phyloP scores from a whole-genome alignment of 352 stramenopile genomes.

The Elongisporangium anandrum region DNA sequence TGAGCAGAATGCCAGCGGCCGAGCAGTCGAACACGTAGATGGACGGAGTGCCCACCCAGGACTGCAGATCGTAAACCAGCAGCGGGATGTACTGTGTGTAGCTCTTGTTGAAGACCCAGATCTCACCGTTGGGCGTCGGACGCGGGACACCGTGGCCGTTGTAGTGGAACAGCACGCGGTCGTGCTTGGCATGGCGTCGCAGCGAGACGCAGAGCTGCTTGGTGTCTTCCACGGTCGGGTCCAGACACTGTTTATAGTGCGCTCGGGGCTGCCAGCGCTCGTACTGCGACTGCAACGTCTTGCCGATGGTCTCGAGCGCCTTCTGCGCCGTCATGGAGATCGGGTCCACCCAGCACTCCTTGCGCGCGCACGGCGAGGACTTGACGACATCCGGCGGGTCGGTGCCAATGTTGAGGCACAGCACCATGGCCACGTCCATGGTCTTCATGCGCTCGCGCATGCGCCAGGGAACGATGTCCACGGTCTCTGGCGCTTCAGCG shows the following conservation, averaged over 20 bases:
- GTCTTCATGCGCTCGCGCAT: conserved; percentile 89
- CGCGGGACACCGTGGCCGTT: conserved; percentile 99
- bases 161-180: conserved; percentile 98
- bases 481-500: conserved; percentile 8
- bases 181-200: conserved; percentile 88
- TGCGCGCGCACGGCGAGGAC: conserved; percentile 92
- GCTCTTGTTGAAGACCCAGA: conserved; percentile 99
- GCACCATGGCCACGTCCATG: conserved; percentile 93
- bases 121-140: conserved; percentile 96
- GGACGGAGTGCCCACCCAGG: conserved; percentile 91
- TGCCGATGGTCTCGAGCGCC: conserved; percentile 95
- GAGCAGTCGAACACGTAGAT: conserved; percentile 99
- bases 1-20: conserved; percentile 93
- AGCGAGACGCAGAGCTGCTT: conserved; percentile 92
- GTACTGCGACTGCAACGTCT: conserved; percentile 94
- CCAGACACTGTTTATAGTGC: conserved; percentile 92
- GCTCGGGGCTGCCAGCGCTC: conserved; percentile 93
- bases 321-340: conserved; percentile 92
- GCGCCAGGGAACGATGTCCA: conserved; percentile 74
- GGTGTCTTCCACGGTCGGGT: conserved; percentile 97
- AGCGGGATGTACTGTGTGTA: conserved; percentile 99
- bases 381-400: conserved; percentile 98
- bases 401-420: conserved; percentile 98
- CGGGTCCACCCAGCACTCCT: conserved; percentile 99
- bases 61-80: conserved; percentile 94